phyloP scores from a whole-genome alignment of 2,329 filamentous ascomycete species.

The Penicillium sp. region DNA sequence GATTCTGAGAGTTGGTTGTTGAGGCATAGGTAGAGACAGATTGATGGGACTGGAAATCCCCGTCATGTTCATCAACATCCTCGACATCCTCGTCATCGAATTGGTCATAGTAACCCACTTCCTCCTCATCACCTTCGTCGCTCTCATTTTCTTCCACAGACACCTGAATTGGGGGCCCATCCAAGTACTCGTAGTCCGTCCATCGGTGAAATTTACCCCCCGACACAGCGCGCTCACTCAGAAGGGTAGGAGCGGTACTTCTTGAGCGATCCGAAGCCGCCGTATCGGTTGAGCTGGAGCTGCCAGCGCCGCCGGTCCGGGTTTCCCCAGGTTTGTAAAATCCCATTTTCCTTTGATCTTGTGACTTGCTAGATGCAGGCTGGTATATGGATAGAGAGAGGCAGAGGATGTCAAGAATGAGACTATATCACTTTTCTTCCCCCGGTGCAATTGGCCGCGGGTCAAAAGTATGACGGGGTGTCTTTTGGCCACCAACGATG shows the following conservation, averaged over 20 bases:
- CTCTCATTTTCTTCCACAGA: not conserved
- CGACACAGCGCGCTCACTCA: slow-evolving; percentile 28
- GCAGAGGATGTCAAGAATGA: no score
- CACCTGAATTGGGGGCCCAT: slow-evolving; percentile 2
- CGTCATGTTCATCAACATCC: not conserved
- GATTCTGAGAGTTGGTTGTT: slow-evolving; percentile 57
- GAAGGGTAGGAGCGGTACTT: slow-evolving; percentile 37
- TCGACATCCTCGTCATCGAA: not conserved
- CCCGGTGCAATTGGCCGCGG: no score
- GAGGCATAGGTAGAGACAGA: slow-evolving; percentile 79
- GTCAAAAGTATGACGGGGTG: no score
- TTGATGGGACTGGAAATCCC: slow-evolving; percentile 36
- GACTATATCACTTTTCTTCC: no score
- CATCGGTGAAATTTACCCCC: slow-evolving; percentile 4
- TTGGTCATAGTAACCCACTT: no score
- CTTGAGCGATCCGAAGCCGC: slow-evolving; percentile 33
- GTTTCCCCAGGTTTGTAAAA: slow-evolving; percentile 25
- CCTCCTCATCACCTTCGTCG: no score
- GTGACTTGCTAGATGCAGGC: no score
- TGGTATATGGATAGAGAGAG: no score
- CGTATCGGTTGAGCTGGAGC: slow-evolving; percentile 35
- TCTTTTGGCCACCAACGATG: no score
- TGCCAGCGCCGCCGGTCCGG: slow-evolving; percentile 22
- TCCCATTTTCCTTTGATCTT: slow-evolving; percentile 20
- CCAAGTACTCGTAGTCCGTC: slow-evolving; percentile 2